phyloP scores from a whole-genome alignment of 106 monocot species.

The Cymbidium sinense region DNA sequence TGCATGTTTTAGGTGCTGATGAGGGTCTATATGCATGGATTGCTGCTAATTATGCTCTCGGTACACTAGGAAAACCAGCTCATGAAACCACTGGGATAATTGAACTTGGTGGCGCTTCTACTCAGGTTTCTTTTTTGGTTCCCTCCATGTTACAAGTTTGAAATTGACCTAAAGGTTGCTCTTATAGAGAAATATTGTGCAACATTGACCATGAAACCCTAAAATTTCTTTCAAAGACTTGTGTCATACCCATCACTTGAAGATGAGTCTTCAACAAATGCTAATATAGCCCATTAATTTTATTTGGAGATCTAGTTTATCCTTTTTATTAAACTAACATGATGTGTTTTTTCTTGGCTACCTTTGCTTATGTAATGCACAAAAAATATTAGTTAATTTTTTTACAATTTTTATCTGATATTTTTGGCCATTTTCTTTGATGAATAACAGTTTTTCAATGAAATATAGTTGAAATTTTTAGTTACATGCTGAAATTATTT shows the following conservation, averaged over 20 bases:
- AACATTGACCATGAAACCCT: background rate
- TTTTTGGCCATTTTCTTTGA: background rate
- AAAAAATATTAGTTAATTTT: background rate
- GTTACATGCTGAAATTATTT: background rate
- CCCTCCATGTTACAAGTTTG: background rate
- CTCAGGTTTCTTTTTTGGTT: slow-evolving; percentile 57
- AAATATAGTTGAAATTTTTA: background rate
- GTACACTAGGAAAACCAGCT: slow-evolving; percentile 63
- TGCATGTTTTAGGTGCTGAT: slow-evolving; percentile 44
- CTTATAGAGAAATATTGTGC: background rate
- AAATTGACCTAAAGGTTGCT: background rate
- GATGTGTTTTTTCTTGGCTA: background rate
- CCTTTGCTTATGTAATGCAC: background rate
- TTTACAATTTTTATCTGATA: background rate
- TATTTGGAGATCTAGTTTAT: background rate
- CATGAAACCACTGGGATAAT: slow-evolving; percentile 70
- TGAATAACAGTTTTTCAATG: background rate
- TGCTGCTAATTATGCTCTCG: slow-evolving; percentile 89
- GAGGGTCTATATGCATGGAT: slow-evolving; percentile 99
- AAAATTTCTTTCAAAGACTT: background rate
- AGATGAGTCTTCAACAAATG: background rate
- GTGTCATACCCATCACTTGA: background rate
- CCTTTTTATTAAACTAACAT: background rate
- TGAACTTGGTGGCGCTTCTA: slow-evolving; percentile 96
- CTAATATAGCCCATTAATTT: background rate